Evolutionary conservation across 805 yeast genomes (phyloP), one percentile per base, ranked within the genome.

Genomic region (Kodamaea jinghongensis): DNA sequence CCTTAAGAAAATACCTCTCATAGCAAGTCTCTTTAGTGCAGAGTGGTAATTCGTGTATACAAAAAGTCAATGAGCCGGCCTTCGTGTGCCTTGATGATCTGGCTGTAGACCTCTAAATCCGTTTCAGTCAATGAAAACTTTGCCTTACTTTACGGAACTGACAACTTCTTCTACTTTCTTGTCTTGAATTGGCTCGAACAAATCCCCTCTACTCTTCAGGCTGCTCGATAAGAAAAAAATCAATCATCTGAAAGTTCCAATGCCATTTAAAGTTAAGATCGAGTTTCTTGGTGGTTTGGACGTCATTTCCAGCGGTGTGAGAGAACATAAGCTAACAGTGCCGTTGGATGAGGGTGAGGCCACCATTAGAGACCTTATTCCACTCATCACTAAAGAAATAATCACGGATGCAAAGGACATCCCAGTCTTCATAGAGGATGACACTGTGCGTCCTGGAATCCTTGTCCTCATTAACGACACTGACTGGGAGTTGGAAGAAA

Each of bases 401-500:
- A 74, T 85, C 23, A 67, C 70, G 17, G 79, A 83, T 45, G 69
- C 77, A 25, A 78, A 76, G 43, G 89, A 84, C 54, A 65, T 74
- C 20, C 83, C 79, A 3, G 83, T 89, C 9, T 89, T 91, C 54
- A 70, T 90, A 5, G 93, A 86, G 51, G 90, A 86, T 49, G 95
- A 71, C 8, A 76, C 82, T 1, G 80, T 88, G 10, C 78, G 98
- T 36, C 96, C 98, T 0, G 99, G 99, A 2, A 87, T 91, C 34
- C 67, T 91, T 45, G 96, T 93, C 7, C 71, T 91, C 41, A 84
- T 91, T 46, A 91, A 91, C 55, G 98, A 91, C 57, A 81, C 95
- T 0, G 99, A 91, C 64, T 91, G 98, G 98, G 99, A 91, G 55
- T 63, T 91, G 10, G 95, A 89, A 58, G 98, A 88, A 8, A 89